A percentile compares a stretch with the other conserved stretches of the same genome.
These are phyloP conservation scores for Fusarium anguioides DNA, from an alignment of 2,329 filamentous ascomycete genomes.

Conservation along the genomic window DNA sequence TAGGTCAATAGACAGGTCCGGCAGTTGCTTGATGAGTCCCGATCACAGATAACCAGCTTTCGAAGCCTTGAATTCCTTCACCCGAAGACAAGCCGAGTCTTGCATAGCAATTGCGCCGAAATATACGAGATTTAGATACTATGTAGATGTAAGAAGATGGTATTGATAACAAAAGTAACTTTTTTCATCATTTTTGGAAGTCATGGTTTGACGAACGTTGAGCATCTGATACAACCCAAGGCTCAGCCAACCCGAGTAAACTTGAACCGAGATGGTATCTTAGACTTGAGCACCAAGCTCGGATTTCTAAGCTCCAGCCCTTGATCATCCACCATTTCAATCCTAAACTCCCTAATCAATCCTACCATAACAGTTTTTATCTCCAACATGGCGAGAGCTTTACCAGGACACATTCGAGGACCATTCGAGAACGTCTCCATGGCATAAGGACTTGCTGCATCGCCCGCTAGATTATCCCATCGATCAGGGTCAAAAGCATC, in stretches of 20 bases:
- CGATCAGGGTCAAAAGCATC: background rate
- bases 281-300: slow-evolving; percentile 10
- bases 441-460: slow-evolving; percentile 1
- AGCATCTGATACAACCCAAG: too few species aligned
- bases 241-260: background rate
- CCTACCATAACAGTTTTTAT: slow-evolving; percentile 17
- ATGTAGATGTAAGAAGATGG: too few species aligned
- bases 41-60: too few species aligned
- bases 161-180: too few species aligned
- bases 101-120: too few species aligned
- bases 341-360: slow-evolving; percentile 8
- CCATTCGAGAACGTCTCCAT: slow-evolving; percentile 21
- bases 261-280: background rate
- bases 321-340: background rate
- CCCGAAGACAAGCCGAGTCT: too few species aligned
- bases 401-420: slow-evolving; percentile 26
- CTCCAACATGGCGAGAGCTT: slow-evolving; percentile 17
- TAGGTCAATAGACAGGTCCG: too few species aligned
- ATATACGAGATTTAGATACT: too few species aligned
- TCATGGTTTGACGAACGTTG: too few species aligned
- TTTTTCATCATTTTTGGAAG: too few species aligned
- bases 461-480: background rate
- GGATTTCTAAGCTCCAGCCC: slow-evolving; percentile 13
- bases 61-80: too few species aligned
- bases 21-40: too few species aligned